Evolutionary conservation across 257 asterid species (phyloP).

Genomic region (Solanum sejunctum): DNA sequence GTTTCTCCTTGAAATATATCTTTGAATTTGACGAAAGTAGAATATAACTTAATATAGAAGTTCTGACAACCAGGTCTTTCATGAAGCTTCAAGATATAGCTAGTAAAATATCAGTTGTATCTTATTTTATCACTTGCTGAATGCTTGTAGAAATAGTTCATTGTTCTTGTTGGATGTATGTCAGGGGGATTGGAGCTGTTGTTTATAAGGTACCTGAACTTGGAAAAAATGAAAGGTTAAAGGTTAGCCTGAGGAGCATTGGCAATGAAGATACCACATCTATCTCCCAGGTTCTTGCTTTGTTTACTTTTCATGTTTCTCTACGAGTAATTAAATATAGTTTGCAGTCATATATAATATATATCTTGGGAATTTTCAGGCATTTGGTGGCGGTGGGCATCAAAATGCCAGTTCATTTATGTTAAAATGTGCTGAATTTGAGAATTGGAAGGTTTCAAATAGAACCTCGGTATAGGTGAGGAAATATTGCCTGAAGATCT

Average conservation of each 20-base stretch:
- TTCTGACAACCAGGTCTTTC: not conserved
- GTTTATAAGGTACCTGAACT: conserved; percentile 76
- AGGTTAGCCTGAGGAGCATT: conserved; percentile 77
- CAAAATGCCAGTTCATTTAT: conserved; percentile 73
- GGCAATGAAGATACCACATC: conserved; percentile 61
- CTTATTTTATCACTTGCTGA: not conserved
- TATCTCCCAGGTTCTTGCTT: conserved; percentile 52
- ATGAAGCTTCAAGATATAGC: not conserved
- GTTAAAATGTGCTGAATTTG: conserved; percentile 35
- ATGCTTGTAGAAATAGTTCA: not conserved
- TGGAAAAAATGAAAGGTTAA: conserved; percentile 42
- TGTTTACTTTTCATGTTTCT: not conserved
- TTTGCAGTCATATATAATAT: not conserved
- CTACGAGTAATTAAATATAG: not conserved
- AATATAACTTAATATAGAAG: not conserved
- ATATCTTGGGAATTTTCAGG: conserved; percentile 19
- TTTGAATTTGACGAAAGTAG: not conserved
- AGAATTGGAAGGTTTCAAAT: conserved; percentile 41
- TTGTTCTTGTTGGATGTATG: not conserved
- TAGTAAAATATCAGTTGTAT: not conserved
- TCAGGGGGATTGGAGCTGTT: conserved; percentile 82
- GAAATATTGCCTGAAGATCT: not conserved
- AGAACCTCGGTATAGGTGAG: conserved; percentile 6
- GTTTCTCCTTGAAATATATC: not conserved
- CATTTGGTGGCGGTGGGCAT: conserved; percentile 85